phyloP scores from a whole-genome alignment of 1,139 yeast genomes.

The Meyerozyma elateridarum region DNA sequence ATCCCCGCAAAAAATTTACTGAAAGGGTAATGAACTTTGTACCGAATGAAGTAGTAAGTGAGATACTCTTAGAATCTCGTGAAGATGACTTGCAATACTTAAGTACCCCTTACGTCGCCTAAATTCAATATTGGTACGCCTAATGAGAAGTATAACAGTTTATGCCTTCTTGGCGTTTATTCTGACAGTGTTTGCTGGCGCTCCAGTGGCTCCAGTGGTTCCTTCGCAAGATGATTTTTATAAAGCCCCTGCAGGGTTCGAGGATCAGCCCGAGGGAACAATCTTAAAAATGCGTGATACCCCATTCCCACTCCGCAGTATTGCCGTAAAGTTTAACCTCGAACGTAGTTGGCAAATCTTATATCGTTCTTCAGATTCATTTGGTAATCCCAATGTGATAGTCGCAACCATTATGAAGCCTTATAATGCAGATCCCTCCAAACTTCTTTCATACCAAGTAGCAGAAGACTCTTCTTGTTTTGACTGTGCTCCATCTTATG shows the following conservation, averaged over 20 bases:
- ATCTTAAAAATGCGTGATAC: conserved; percentile 22
- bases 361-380: conserved; percentile 9
- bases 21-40: no score
- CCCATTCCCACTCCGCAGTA: conserved; percentile 17
- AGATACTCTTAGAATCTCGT: no score
- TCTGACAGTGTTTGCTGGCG: no score
- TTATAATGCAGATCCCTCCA: conserved; percentile 9
- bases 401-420: conserved; percentile 12
- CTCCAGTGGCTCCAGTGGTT: conserved; percentile 4
- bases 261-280: conserved; percentile 20
- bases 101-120: no score
- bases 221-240: conserved; percentile 25
- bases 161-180: no score
- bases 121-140: no score
- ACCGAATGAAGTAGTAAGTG: no score
- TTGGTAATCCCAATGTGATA: conserved; percentile 9
- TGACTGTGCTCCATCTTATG: conserved; percentile 13
- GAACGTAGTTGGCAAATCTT: conserved; percentile 17
- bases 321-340: conserved; percentile 14
- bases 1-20: no score
- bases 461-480: conserved; percentile 11
- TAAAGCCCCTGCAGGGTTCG: conserved; percentile 21
- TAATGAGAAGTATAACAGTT: no score
- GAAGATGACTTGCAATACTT: no score
- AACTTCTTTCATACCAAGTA: conserved; percentile 9